Conservation (phyloP, 768 basidiomycete genomes). For the Tylopilus vinaceipallidus region DNA sequence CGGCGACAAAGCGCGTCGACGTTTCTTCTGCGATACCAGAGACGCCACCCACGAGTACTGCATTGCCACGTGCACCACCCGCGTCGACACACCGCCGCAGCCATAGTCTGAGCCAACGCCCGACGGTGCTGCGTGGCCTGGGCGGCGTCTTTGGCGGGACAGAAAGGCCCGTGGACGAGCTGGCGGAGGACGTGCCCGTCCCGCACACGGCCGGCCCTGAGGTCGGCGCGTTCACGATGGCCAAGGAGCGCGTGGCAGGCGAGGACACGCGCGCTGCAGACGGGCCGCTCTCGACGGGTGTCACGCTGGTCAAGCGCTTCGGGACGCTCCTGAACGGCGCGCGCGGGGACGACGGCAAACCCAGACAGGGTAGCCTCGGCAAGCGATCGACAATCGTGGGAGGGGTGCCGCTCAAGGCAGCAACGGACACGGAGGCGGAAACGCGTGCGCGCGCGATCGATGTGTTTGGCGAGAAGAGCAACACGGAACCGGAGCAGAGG, state of each 20-base stretch:
- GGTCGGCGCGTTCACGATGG: slow-evolving; percentile 48
- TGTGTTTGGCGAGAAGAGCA: slow-evolving; percentile 19
- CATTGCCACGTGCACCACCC: slow-evolving; percentile 66
- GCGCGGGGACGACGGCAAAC: slow-evolving; percentile 41
- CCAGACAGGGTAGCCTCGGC: slow-evolving; percentile 35
- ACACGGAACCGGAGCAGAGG: slow-evolving; percentile 23
- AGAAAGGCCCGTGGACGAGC: slow-evolving; percentile 42
- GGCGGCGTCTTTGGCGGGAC: slow-evolving; percentile 55
- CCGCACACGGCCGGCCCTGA: slow-evolving; percentile 71
- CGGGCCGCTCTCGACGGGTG: slow-evolving; percentile 51
- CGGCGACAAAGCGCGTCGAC: slow-evolving; percentile 37
- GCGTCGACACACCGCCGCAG: slow-evolving; percentile 79
- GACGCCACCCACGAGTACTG: slow-evolving; percentile 29
- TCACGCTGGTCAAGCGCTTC: slow-evolving; percentile 76
- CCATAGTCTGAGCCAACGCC: slow-evolving; percentile 80
- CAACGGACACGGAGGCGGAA: slow-evolving; percentile 36
- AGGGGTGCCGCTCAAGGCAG: slow-evolving; percentile 37
- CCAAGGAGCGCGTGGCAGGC: slow-evolving; percentile 31
- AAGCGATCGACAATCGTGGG: slow-evolving; percentile 55
- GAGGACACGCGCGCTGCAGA: slow-evolving; percentile 24
- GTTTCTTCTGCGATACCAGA: slow-evolving; percentile 17
- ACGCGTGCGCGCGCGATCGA: slow-evolving; percentile 23
- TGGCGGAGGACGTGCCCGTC: slow-evolving; percentile 36
- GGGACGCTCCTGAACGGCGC: slow-evolving; percentile 54
- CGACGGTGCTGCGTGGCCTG: slow-evolving; percentile 52